Evolutionary conservation across 2,329 filamentous ascomycete genomes (phyloP), one percentile per base, ranked within the genome.

Genomic region (Eurotiales sp.): DNA sequence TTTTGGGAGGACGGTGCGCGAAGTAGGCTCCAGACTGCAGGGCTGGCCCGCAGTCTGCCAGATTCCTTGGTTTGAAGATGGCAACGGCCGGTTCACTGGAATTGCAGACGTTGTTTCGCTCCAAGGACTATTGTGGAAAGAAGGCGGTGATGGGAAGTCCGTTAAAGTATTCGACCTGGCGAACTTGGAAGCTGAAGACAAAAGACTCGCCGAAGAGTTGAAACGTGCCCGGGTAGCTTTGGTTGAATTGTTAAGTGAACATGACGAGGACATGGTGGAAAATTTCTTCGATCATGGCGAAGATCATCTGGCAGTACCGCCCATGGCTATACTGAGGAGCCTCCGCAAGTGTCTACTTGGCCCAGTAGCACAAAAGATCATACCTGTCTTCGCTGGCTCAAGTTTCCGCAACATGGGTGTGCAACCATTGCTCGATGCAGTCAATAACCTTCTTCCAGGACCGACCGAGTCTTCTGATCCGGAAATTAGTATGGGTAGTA

Each of bases 391-490:
- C 69, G 89, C 89, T 0, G 92, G 92, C 2, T 91, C 92, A 4
- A 96, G 91, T 67, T 90, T 97, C 69, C 84, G 87, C 37, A 96
- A 97, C 58, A 89, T 97, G 55, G 93, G 93, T 7, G 90, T 97
- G 3, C 90, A 96, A 66, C 90, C 91, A 23, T 76, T 99, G 19
- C 80, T 97, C 48, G 90, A 97, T 66, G 89, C 89, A 32, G 84
- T 97, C 11, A 83, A 90, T 8, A 88, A 96, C 63, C 85, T 96
- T 41, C 77, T 97, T 2, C 93, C 93, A 0, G 88, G 84, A 57
- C 93, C 93, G 0, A 72, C 78, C 1, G 90, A 96, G 63, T 79
- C 88, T 15, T 87, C 89, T 8, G 87, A 92, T 61, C 81, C 90
- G 0, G 84, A 90, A 59, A 82, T 96, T 46, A 87, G 82, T 46